Conservation (phyloP, 345 rosid genomes). For the Conringia planisiliqua region DNA sequence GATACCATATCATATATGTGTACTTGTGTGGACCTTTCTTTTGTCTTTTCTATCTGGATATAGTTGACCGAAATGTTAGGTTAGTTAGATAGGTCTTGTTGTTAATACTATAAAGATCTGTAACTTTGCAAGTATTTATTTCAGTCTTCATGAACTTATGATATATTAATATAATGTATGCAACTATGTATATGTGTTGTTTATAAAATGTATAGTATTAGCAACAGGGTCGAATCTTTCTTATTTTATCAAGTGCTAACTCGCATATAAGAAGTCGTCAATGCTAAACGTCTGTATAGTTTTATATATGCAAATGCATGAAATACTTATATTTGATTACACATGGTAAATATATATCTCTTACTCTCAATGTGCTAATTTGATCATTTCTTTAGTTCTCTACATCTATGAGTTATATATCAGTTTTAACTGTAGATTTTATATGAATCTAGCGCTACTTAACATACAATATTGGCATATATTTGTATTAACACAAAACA, state of each 20-base stretch:
- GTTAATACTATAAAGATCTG: neutral
- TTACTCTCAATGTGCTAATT: neutral
- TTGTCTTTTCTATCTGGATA: neutral
- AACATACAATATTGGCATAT: neutral
- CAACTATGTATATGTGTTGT: neutral
- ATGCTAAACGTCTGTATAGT: neutral
- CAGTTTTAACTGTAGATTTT: neutral
- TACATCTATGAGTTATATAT: neutral
- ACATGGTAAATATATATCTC: neutral
- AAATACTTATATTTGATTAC: neutral
- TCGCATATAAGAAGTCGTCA: slow-evolving; percentile 19
- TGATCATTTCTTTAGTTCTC: neutral
- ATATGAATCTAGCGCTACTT: slow-evolving; percentile 1
- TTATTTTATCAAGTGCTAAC: slow-evolving; percentile 11
- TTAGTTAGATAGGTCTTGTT: slow-evolving; percentile 19
- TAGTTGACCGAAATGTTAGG: slow-evolving; percentile 22
- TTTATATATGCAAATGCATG: neutral
- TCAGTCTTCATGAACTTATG: neutral
- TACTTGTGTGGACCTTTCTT: slow-evolving; percentile 14
- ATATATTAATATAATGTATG: neutral
- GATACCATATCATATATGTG: neutral
- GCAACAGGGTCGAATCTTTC: slow-evolving; percentile 19
- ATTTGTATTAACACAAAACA: neutral
- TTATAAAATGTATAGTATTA: slow-evolving; percentile 3
- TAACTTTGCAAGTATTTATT: neutral